A percentile compares a stretch with the other conserved stretches of the same genome.
Evolutionary conservation across 1,139 yeast genomes (phyloP).

Genomic region (Taphrina flavorubra): DNA sequence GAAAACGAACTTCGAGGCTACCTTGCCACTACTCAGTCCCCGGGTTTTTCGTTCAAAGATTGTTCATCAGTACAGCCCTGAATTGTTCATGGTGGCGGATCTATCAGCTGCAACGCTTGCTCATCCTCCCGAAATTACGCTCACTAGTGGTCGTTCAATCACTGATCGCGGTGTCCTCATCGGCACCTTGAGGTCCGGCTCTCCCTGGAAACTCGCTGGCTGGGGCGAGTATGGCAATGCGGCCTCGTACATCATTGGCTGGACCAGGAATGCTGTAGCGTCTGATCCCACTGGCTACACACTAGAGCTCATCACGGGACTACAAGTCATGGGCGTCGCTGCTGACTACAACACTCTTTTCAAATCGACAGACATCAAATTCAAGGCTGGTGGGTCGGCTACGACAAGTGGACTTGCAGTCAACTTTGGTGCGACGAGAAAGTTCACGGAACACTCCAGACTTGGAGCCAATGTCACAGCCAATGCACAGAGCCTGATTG

Average conservation of each 20-base stretch:
- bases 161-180: slow-evolving; percentile 38
- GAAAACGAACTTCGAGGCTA: slow-evolving; percentile 35
- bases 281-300: slow-evolving; percentile 31
- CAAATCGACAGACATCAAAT: slow-evolving; percentile 22
- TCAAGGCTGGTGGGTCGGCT: slow-evolving; percentile 38
- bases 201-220: slow-evolving; percentile 33
- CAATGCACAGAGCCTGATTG: slow-evolving; percentile 31
- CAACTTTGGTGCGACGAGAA: slow-evolving; percentile 34
- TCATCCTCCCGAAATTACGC: slow-evolving; percentile 38
- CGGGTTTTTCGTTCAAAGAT: slow-evolving; percentile 32
- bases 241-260: slow-evolving; percentile 35
- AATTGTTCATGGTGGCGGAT: slow-evolving; percentile 28
- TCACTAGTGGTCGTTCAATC: slow-evolving; percentile 38
- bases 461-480: slow-evolving; percentile 28
- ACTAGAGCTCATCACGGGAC: slow-evolving; percentile 39
- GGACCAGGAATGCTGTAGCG: slow-evolving; percentile 33
- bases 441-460: slow-evolving; percentile 37
- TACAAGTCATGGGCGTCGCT: slow-evolving; percentile 36
- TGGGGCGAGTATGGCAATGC: slow-evolving; percentile 36
- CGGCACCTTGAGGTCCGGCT: slow-evolving; percentile 35
- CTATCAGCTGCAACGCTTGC: slow-evolving; percentile 21
- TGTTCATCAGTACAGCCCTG: slow-evolving; percentile 37
- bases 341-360: slow-evolving; percentile 34
- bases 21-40: slow-evolving; percentile 29
- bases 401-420: slow-evolving; percentile 39